A percentile compares a stretch with the other conserved stretches of the same genome.
These are phyloP conservation scores for Heimioporus sp. DNA, from an alignment of 768 basidiomycete genomes.

Conservation along the genomic window DNA sequence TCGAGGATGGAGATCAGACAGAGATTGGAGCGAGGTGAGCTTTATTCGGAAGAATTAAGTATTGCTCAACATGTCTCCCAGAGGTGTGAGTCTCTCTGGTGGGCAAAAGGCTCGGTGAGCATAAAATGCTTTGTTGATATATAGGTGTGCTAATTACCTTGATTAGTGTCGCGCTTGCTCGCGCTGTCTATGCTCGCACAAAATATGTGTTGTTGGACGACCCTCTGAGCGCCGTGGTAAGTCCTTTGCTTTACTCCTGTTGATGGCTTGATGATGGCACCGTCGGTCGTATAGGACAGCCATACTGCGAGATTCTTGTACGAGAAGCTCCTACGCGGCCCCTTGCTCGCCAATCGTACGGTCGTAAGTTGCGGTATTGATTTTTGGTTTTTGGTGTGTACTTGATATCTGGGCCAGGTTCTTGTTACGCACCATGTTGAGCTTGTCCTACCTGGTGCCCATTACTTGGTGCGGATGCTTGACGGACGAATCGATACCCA, in stretches of 20 bases:
- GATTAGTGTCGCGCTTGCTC: constrained; percentile 73
- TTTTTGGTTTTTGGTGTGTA: background rate
- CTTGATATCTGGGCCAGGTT: constrained; percentile 35
- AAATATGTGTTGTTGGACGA: constrained; percentile 77
- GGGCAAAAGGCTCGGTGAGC: constrained; percentile 77
- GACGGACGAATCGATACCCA: constrained; percentile 80
- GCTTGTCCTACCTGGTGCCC: constrained; percentile 69
- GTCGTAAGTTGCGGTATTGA: constrained; percentile 45
- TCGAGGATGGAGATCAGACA: constrained; percentile 85
- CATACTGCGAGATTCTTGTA: constrained; percentile 64
- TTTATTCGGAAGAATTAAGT: background rate
- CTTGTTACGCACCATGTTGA: constrained; percentile 85
- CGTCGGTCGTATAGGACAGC: constrained; percentile 47
- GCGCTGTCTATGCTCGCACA: constrained; percentile 74
- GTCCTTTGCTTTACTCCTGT: constrained; percentile 21
- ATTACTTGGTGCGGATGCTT: constrained; percentile 75
- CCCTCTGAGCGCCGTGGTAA: constrained; percentile 77
- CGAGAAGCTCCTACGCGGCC: constrained; percentile 64
- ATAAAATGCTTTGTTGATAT: background rate
- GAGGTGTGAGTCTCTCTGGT: constrained; percentile 74
- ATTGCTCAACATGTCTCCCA: constrained; percentile 17
- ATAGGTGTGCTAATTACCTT: background rate
- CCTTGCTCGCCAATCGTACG: constrained; percentile 64
- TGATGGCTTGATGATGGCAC: background rate
- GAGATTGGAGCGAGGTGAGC: constrained; percentile 72